These are phyloP conservation scores for Eragrostis nindensis DNA, from an alignment of 176 grass and related monocot species.

Conservation along the genomic window DNA sequence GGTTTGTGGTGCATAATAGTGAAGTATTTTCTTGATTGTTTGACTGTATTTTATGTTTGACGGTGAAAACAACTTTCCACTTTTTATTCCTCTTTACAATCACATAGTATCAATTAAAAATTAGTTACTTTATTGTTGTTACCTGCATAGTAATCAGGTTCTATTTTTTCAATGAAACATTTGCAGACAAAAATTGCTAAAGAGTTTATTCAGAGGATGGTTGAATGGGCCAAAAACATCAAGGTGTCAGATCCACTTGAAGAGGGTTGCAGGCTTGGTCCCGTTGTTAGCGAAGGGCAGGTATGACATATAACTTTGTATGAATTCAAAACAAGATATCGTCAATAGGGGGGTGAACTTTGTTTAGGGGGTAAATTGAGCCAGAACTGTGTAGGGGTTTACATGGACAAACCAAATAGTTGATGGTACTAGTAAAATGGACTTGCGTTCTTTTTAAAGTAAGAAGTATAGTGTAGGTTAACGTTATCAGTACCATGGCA, in stretches of 20 bases:
- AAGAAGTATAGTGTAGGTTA: constrained; percentile 7
- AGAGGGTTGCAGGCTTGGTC: constrained; percentile 96
- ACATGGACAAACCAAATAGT: too few relatives aligned
- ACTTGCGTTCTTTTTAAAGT: neutral
- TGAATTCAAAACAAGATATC: neutral
- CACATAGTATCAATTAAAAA: neutral
- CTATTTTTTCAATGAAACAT: constrained; percentile 12
- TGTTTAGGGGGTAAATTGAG: neutral
- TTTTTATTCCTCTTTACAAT: constrained; percentile 27
- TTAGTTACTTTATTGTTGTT: constrained; percentile 6
- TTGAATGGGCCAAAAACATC: constrained; percentile 90
- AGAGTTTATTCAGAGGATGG: constrained; percentile 86
- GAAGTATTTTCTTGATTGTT: neutral
- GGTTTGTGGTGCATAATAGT: neutral
- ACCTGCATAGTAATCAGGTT: constrained; percentile 13
- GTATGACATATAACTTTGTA: constrained; percentile 33
- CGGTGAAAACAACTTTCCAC: neutral
- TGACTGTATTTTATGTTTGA: constrained; percentile 16
- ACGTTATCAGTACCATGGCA: neutral
- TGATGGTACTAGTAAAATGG: too few relatives aligned
- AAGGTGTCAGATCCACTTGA: constrained; percentile 91
- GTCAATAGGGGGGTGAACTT: neutral
- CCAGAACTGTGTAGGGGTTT: too few relatives aligned
- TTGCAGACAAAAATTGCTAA: constrained; percentile 85
- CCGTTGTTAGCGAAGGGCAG: constrained; percentile 89